Conservation (phyloP, 352 stramenopile species). For the Globisporangium camurandrum region DNA sequence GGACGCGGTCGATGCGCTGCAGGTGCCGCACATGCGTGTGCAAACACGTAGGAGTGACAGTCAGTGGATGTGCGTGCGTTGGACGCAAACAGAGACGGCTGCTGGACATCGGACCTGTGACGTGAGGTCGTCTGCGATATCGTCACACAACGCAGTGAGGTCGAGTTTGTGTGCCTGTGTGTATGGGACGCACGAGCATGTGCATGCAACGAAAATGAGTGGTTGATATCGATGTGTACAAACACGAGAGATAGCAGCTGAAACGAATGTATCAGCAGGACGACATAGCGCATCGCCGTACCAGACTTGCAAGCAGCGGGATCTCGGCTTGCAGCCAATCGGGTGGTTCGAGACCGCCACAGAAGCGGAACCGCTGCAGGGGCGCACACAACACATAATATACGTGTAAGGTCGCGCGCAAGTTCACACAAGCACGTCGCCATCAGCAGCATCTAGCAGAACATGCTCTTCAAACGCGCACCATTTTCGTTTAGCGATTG, state of each 20-base stretch:
- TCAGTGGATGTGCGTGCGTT: not conserved
- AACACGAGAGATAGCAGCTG: not conserved
- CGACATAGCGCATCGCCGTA: not conserved
- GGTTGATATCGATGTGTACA: too few species aligned
- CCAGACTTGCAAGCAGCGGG: not conserved
- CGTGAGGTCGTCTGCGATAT: not conserved
- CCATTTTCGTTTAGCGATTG: too few species aligned
- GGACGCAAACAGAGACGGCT: not conserved
- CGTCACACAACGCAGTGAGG: not conserved
- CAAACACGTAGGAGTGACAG: not conserved
- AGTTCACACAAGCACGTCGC: too few species aligned
- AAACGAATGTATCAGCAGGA: not conserved
- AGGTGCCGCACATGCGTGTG: not conserved
- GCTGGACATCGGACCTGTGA: not conserved
- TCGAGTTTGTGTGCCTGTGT: not conserved
- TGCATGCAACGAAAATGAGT: not conserved
- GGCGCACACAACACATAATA: too few species aligned
- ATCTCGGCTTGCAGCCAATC: slow-evolving; percentile 1
- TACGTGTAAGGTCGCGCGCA: too few species aligned
- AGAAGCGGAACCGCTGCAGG: slow-evolving; percentile 1
- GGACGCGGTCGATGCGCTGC: not conserved
- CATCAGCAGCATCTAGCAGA: too few species aligned
- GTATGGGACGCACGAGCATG: not conserved
- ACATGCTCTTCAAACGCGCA: too few species aligned
- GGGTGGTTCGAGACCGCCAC: slow-evolving; percentile 1